Evolutionary conservation across 768 basidiomycete genomes (phyloP).

Genomic region (Xanthoconium purpureum): DNA sequence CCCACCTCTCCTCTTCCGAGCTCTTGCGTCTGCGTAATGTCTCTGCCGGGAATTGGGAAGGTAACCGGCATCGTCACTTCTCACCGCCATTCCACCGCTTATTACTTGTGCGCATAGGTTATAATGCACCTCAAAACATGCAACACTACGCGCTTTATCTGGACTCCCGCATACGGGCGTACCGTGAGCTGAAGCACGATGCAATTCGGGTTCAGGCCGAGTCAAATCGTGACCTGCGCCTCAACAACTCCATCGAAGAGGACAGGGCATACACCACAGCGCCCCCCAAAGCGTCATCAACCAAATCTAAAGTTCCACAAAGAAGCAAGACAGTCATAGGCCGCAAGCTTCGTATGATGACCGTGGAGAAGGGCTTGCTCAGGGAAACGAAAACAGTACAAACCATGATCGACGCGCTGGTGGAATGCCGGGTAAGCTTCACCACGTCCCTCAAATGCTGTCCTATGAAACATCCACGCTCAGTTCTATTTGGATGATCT

Average conservation of each 20-base stretch:
- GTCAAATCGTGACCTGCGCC: constrained; percentile 81
- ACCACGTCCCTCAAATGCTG: neutral
- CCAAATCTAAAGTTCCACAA: constrained; percentile 36
- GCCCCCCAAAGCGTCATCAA: constrained; percentile 30
- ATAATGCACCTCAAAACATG: constrained; percentile 81
- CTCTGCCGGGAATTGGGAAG: constrained; percentile 82
- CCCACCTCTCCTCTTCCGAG: constrained; percentile 77
- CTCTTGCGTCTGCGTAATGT: constrained; percentile 82
- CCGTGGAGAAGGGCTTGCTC: constrained; percentile 92
- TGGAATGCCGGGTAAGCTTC: constrained; percentile 78
- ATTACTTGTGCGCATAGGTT: constrained; percentile 50
- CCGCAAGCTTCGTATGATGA: constrained; percentile 83
- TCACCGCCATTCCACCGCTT: neutral
- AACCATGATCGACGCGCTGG: constrained; percentile 80
- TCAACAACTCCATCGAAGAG: constrained; percentile 60
- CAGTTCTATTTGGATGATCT: constrained; percentile 94
- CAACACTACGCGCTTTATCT: constrained; percentile 86
- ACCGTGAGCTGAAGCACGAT: constrained; percentile 90
- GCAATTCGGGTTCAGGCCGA: constrained; percentile 92
- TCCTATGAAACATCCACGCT: neutral
- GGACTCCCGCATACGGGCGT: constrained; percentile 83
- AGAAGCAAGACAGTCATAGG: constrained; percentile 79
- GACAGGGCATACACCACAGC: constrained; percentile 38
- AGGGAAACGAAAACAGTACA: constrained; percentile 92
- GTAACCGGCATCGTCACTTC: constrained; percentile 38